Evolutionary conservation across 495 filamentous ascomycete species (phyloP).

Genomic region (Aspergillus funiculosus): DNA sequence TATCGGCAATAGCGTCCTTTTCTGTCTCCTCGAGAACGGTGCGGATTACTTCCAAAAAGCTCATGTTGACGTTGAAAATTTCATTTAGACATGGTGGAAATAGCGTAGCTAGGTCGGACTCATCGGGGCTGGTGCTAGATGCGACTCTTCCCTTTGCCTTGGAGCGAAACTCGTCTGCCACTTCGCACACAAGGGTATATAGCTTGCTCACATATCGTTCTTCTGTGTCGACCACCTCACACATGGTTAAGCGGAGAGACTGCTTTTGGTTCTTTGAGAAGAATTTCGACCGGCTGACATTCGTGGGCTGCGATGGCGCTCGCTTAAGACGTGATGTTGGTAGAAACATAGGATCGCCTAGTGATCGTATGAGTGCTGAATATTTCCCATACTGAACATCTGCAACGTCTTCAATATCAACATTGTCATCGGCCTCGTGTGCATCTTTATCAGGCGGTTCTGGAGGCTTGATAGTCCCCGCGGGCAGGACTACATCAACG

Average conservation of each 20-base stretch:
- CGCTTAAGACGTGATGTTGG: slow-evolving; percentile 83
- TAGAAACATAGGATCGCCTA: slow-evolving; percentile 78
- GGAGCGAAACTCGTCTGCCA: slow-evolving; percentile 65
- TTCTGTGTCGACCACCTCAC: slow-evolving; percentile 88
- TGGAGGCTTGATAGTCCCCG: slow-evolving; percentile 57
- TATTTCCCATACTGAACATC: slow-evolving; percentile 68
- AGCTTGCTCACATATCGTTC: slow-evolving; percentile 86
- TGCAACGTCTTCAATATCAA: slow-evolving; percentile 51
- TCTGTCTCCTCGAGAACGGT: slow-evolving; percentile 77
- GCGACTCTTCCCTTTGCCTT: slow-evolving; percentile 53
- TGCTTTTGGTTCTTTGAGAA: slow-evolving; percentile 79
- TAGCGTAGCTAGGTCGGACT: slow-evolving; percentile 63
- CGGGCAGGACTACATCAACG: slow-evolving; percentile 77
- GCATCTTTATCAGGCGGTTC: slow-evolving; percentile 39
- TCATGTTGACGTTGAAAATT: slow-evolving; percentile 73
- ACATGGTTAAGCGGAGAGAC: slow-evolving; percentile 79
- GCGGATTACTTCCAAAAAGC: slow-evolving; percentile 68
- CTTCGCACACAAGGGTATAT: slow-evolving; percentile 68
- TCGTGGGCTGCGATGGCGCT: slow-evolving; percentile 78
- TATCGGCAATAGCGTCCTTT: slow-evolving; percentile 65
- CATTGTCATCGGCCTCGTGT: slow-evolving; percentile 16
- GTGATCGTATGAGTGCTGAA: slow-evolving; percentile 62
- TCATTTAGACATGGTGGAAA: slow-evolving; percentile 74
- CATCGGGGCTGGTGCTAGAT: slow-evolving; percentile 65
- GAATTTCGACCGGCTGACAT: slow-evolving; percentile 62